Evolutionary conservation across 805 yeast species (phyloP), one percentile per base, ranked within the genome.

Genomic region (Kazachstania psychrophila): DNA sequence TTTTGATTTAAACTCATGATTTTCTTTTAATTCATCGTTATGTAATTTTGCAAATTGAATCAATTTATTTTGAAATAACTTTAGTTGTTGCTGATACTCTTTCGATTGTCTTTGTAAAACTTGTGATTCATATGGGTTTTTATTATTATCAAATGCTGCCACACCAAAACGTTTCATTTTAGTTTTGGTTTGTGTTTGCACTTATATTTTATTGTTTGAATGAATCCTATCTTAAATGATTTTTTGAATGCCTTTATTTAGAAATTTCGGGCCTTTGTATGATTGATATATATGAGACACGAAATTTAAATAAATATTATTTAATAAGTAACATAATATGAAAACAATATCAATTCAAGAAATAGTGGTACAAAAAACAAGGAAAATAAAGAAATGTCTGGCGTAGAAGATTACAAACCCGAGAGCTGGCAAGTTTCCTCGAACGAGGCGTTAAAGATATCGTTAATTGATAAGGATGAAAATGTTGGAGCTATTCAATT

Each of bases 391-490:
- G n/a, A n/a, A n/a, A 29, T 20, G 23, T 17, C 10, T 4, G 2
- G 17, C 6, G 33, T 20, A 5, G 22, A 22, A 13, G 55, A 53
- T 34, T 66, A 72, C 40, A 69, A 70, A 37, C 85, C 87, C 3
- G 86, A 78, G 44, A 62, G 68, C 11, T 87, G 94, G 95, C 80
- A 89, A 0, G 54, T 62, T 6, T 75, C 84, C 2, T 73, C 94
- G 34, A 86, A 79, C 42, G 82, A 80, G 11, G 79, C 76, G 0
- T 58, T 83, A 13, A 66, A 70, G 32, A 54, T 86, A 6, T 75
- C 74, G 3, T 52, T 78, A 30, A 82, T 81, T 4, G 78, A 74
- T 40, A 80, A 79, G 3, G 79, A 76, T 40, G 67, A 72, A 2
- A 61, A 68, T 3, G 71, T 77, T 3, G 73, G 68, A 3, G 71